Conservation (phyloP, 495 filamentous ascomycete species). For the Daldinia childiae region DNA sequence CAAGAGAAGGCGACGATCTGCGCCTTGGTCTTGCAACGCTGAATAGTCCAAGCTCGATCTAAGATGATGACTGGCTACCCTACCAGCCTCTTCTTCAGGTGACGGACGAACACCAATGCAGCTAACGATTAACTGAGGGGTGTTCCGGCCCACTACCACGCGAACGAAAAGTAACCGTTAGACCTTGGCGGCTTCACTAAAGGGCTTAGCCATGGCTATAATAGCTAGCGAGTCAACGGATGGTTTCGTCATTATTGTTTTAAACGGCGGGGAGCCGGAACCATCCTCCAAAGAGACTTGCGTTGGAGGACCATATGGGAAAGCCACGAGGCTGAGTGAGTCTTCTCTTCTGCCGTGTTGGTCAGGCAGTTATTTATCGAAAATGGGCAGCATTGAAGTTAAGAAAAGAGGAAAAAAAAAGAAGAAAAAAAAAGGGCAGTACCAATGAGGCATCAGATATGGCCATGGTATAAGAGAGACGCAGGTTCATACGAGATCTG, state of each 20-base stretch:
- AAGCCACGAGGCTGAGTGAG: conserved; percentile 29
- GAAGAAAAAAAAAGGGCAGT: background rate
- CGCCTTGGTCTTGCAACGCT: conserved; percentile 16
- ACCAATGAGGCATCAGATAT: background rate
- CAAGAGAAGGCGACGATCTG: conserved; percentile 19
- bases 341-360: conserved; percentile 1
- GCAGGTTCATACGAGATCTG: conserved; percentile 19
- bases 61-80: conserved; percentile 20
- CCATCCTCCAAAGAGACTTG: conserved; percentile 11
- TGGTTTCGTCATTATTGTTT: conserved; percentile 39
- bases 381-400: background rate
- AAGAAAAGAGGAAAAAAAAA: background rate
- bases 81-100: conserved; percentile 32
- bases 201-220: conserved; percentile 2
- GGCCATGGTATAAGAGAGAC: conserved; percentile 15
- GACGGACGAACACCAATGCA: conserved; percentile 31
- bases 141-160: conserved; percentile 32
- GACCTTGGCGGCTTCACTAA: conserved; percentile 29
- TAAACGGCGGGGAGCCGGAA: conserved; percentile 34
- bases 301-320: conserved; percentile 13
- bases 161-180: conserved; percentile 28
- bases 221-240: conserved; percentile 22
- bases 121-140: conserved; percentile 29
- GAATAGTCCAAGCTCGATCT: conserved; percentile 25
- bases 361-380: background rate